Base-by-base conservation (phyloP, 2,329 filamentous ascomycete species). In the Phyllosticta citriasiana region DNA sequence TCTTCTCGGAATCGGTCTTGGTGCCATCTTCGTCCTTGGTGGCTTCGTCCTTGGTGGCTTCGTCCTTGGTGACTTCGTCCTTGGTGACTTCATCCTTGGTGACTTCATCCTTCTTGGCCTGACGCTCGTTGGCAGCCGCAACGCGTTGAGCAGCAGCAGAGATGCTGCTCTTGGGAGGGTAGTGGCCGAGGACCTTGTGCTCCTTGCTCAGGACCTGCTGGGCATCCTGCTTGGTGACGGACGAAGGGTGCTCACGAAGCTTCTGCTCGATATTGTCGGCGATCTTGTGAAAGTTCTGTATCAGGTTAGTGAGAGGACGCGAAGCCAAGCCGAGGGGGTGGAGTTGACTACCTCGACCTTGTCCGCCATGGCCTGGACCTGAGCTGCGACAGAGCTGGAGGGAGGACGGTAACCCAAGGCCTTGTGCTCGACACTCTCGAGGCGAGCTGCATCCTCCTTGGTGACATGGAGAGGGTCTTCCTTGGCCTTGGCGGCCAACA, bases 181-280 rank as follows among this genome's bases (percentile, higher is more conserved):
- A 19, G 52, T 52, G 55, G 16, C 60, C 56, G 8, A 58, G 35
- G n/a, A 53, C 59, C 59, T 57, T 57, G 50, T 57, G 55, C 27
- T 54, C 55, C 10, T 30, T 35, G 54, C 59, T 61, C 54, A 61
- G 66, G 35, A 73, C 66, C 33, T 66, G 64, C 24, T 66, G 70
- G 64, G 67, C 69, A 59, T 73, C 71, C 33, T 70, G 70, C 12
- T 66, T 62, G 16, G 68, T 72, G 63, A 73, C 68, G 63, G 63
- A 67, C 53, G 62, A 61, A 9, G 70, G 66, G 16, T 70, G 61
- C 3, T 63, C 64, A 27, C 65, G 61, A 47, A 72, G 62, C 65
- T 72, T 71, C 16, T 65, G 35, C 55, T 62, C 25, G 25, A 53
- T 47, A 24, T n/a, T 25, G 3, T 55, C 55, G 26, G 27, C 33